Conservation (phyloP, 306 rosid species). For the Pterocarpus santalinus region DNA sequence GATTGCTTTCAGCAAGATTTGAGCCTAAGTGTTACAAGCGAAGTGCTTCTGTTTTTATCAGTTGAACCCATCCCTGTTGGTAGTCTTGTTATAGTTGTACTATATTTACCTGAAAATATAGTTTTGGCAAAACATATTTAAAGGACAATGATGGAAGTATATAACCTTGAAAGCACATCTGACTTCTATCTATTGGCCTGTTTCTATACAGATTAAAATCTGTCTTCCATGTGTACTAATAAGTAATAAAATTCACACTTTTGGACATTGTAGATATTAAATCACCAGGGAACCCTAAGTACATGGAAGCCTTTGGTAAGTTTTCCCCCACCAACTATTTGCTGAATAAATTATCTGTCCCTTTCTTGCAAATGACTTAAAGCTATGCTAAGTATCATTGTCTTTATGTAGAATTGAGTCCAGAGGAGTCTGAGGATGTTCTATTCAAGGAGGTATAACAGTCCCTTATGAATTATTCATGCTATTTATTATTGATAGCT, state of each 20-base stretch:
- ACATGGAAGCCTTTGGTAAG: conserved; percentile 95
- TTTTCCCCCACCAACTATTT: conserved; percentile 39
- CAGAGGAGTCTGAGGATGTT: conserved; percentile 98
- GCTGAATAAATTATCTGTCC: conserved; percentile 22
- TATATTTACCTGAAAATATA: not conserved
- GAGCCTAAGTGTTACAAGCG: not conserved
- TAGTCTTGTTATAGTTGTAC: not conserved
- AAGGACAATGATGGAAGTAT: not conserved
- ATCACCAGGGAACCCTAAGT: conserved; percentile 91
- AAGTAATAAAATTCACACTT: conserved; percentile 40
- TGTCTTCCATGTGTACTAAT: conserved; percentile 7
- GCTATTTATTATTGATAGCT: conserved; percentile 26
- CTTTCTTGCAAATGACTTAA: conserved; percentile 43
- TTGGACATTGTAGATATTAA: conserved; percentile 71
- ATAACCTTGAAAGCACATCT: conserved; percentile 23
- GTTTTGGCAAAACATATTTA: conserved; percentile 12
- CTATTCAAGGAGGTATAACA: conserved; percentile 89
- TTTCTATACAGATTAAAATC: conserved; percentile 20
- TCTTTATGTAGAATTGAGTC: conserved; percentile 80
- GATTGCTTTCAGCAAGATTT: not conserved
- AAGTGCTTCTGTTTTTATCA: not conserved
- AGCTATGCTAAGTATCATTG: conserved; percentile 39
- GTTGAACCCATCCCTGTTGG: not conserved
- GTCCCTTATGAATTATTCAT: conserved; percentile 42
- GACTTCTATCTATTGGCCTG: conserved; percentile 3